phyloP scores from a whole-genome alignment of 2,329 filamentous ascomycete species.

The Aspergillus jensenii region DNA sequence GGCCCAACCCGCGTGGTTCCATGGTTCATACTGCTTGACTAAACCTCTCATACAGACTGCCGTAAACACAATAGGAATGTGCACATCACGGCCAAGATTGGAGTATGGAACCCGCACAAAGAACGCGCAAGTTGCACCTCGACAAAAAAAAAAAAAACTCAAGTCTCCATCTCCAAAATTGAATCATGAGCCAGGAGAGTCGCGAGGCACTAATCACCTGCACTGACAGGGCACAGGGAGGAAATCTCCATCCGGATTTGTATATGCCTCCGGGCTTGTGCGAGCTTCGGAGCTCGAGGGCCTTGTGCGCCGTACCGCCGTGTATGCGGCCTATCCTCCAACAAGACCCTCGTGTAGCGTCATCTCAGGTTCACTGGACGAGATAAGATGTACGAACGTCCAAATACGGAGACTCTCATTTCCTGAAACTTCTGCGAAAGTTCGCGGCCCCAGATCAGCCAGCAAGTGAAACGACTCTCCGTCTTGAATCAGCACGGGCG shows the following conservation, averaged over 20 bases:
- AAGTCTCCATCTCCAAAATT: constrained; percentile 2
- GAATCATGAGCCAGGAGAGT: background rate
- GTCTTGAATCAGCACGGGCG: background rate
- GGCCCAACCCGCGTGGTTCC: constrained; percentile 1
- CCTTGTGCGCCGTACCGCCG: constrained; percentile 1
- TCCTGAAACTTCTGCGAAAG: constrained; percentile 4
- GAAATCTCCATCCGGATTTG: constrained; percentile 5
- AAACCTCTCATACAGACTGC: background rate
- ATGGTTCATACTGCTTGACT: constrained; percentile 1
- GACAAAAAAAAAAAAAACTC: constrained; percentile 4
- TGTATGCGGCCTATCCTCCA: background rate
- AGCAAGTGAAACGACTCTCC: constrained; percentile 3
- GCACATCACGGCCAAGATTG: background rate
- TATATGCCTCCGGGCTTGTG: constrained; percentile 10
- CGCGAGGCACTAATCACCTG: constrained; percentile 6
- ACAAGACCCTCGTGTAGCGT: background rate
- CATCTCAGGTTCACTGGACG: constrained; percentile 1
- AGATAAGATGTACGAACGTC: background rate
- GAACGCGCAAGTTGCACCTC: background rate
- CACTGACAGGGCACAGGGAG: background rate
- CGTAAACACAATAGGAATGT: constrained; percentile 5
- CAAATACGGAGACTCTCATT: background rate
- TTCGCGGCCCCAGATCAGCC: background rate
- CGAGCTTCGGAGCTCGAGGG: constrained; percentile 5
- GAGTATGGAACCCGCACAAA: background rate